Evolutionary conservation across 768 basidiomycete genomes (phyloP).

Genomic region (Boletus huronensis): DNA sequence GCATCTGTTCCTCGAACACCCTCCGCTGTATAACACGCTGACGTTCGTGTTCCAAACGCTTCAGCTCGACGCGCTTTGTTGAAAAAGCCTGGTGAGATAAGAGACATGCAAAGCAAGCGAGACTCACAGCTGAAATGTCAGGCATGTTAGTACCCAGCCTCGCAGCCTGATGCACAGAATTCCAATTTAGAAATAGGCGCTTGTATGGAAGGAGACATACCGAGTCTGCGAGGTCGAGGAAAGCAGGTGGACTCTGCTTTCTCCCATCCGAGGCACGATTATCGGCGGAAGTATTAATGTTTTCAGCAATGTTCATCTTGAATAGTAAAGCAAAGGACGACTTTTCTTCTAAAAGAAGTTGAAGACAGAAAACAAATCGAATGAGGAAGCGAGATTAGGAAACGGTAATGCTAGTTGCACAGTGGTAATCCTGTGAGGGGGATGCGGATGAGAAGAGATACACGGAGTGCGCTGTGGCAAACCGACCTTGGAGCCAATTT

Average conservation of each 20-base stretch:
- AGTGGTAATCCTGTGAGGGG: slow-evolving; percentile 49
- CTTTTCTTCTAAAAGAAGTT: slow-evolving; percentile 50
- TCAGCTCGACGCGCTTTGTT: slow-evolving; percentile 78
- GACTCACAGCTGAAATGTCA: slow-evolving; percentile 80
- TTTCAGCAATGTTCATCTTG: slow-evolving; percentile 72
- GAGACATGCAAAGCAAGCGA: background rate
- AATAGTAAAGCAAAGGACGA: slow-evolving; percentile 39
- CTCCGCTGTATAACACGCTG: slow-evolving; percentile 83
- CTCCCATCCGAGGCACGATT: slow-evolving; percentile 65
- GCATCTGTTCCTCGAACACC: slow-evolving; percentile 97
- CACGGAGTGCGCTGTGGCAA: slow-evolving; percentile 14
- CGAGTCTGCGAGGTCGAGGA: slow-evolving; percentile 91
- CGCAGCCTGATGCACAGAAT: slow-evolving; percentile 52
- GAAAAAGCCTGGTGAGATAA: slow-evolving; percentile 9
- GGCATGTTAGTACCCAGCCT: slow-evolving; percentile 82
- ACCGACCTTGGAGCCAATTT: slow-evolving; percentile 68
- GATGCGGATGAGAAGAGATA: slow-evolving; percentile 24
- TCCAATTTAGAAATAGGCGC: slow-evolving; percentile 7
- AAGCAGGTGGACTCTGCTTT: slow-evolving; percentile 88
- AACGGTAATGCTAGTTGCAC: slow-evolving; percentile 61
- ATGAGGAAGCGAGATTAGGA: slow-evolving; percentile 48
- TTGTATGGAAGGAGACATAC: slow-evolving; percentile 45
- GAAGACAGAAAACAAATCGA: slow-evolving; percentile 53
- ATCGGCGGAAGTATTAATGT: slow-evolving; percentile 71
- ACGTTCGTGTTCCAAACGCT: slow-evolving; percentile 81